A percentile compares a stretch with the other conserved stretches of the same genome.
These are phyloP conservation scores for Stephanodiscus triporus DNA, from an alignment of 108 stramenopile genomes.

Conservation along the genomic window DNA sequence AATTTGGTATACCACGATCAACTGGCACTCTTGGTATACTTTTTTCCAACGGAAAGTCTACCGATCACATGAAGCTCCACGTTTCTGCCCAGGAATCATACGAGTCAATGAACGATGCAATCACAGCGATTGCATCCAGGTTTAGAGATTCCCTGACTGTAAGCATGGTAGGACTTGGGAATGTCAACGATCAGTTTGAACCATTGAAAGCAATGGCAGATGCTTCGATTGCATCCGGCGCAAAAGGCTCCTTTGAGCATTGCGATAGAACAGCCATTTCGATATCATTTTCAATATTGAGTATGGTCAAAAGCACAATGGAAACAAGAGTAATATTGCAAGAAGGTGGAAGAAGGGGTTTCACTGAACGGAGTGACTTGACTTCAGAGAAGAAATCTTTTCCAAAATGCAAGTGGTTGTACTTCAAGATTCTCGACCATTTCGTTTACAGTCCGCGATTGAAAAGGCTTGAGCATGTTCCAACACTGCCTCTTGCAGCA, in stretches of 20 bases:
- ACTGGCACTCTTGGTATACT: constrained; percentile 28
- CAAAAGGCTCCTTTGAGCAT: constrained; percentile 46
- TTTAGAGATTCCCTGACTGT: constrained; percentile 28
- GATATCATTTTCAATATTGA: constrained; percentile 50
- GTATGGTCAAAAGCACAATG: constrained; percentile 52
- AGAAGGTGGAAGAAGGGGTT: constrained; percentile 30
- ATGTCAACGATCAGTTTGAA: constrained; percentile 24
- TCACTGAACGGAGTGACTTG: constrained; percentile 27
- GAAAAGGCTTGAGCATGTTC: neutral
- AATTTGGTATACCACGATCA: constrained; percentile 20
- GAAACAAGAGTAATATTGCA: constrained; percentile 46
- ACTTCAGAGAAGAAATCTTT: constrained; percentile 23
- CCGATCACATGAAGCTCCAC: constrained; percentile 23
- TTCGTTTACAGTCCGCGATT: constrained; percentile 26
- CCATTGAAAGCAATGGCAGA: constrained; percentile 29
- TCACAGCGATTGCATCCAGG: constrained; percentile 13
- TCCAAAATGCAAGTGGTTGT: constrained; percentile 40
- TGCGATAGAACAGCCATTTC: constrained; percentile 54
- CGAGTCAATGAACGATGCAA: constrained; percentile 19
- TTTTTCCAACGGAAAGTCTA: constrained; percentile 39
- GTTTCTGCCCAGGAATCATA: constrained; percentile 24
- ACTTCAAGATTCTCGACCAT: constrained; percentile 40
- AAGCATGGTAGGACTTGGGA: constrained; percentile 39
- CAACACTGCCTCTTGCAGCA: constrained; percentile 3
- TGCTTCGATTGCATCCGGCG: constrained; percentile 29